Evolutionary conservation across 2,329 filamentous ascomycete species (phyloP), one percentile per base, ranked within the genome.

Genomic region (Colletotrichum sidae): DNA sequence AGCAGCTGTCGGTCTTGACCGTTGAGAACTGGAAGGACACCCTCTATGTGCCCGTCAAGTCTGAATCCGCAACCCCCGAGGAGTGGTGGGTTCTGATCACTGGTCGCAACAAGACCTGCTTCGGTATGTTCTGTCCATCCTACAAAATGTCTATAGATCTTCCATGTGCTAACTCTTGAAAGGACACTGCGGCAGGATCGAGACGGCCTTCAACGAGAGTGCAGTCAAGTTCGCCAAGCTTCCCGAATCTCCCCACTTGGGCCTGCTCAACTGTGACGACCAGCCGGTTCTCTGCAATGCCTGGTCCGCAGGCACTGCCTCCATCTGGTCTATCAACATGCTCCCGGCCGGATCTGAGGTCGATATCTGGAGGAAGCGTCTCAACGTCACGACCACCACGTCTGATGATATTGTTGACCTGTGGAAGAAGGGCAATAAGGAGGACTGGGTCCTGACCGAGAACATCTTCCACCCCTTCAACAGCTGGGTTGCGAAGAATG

Each of bases 21-120:
- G 81, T 93, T 62, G 81, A 88, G 69, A 91, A 90, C 83, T 93
- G 91, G 90, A 87, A 89, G 76, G 79, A 90, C 34, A 87, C 88
- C 3, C 81, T 95, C 66, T 89, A 87, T 73, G 81, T 81, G 55
- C 86, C 88, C 37, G 87, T 91, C 63, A 81, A 87, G 67, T 78
- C 86, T 8, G 86, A 78, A 35, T 84, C 86, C 68, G 82, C 84
- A 8, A 84, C 79, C 8, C 90, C 91, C 6, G 90, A 91, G 78
- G 90, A 93, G 78, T 94, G 90, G 90, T 89, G 91, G 83, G 81
- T 95, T 67, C 84, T 92, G 70, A 80, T 93, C 70, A 92, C 89
- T 9, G 92, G 92, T 60, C 84, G 90, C 70, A 94, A 94, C 83
- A 90, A 89, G 81, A 93, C 92, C 38, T 95, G 92, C 81, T 90